A percentile compares a stretch with the other conserved stretches of the same genome.
These are phyloP conservation scores for Rhododendron vialii DNA, from an alignment of 148 eudicot species.

Conservation along the genomic window DNA sequence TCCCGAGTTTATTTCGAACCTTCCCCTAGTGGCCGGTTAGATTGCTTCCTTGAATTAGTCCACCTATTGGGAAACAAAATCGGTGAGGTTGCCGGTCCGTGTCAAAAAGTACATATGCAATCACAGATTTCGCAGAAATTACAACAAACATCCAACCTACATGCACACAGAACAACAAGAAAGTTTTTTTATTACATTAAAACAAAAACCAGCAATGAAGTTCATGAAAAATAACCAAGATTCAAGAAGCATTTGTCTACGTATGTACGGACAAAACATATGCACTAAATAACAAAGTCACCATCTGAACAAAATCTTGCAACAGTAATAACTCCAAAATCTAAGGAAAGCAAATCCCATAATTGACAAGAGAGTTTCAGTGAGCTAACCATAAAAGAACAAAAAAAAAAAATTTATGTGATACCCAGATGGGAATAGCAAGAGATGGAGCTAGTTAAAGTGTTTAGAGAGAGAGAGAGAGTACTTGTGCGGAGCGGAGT, in stretches of 20 bases:
- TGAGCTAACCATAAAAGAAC: not conserved
- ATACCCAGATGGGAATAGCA: not conserved
- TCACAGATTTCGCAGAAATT: not conserved
- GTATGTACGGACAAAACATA: not conserved
- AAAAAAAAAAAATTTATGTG: not conserved
- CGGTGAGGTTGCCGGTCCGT: not conserved
- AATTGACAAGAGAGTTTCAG: not conserved
- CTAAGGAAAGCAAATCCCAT: not conserved
- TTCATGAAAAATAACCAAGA: not conserved
- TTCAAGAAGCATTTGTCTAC: not conserved
- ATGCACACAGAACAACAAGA: not conserved
- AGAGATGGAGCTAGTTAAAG: not conserved
- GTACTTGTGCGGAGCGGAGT: not conserved
- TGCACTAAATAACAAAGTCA: not conserved
- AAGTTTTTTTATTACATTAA: not conserved
- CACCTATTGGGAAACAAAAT: not conserved
- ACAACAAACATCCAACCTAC: not conserved
- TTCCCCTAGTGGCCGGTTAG: not conserved
- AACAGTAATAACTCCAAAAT: not conserved
- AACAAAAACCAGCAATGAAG: not conserved
- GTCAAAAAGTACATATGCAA: too few relatives aligned
- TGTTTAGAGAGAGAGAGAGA: not conserved
- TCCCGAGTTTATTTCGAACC: not conserved
- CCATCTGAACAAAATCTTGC: not conserved
- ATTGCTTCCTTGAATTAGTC: not conserved